These are phyloP conservation scores for Microthyrium microscopicum DNA, from an alignment of 2,329 filamentous ascomycete genomes.

Conservation along the genomic window DNA sequence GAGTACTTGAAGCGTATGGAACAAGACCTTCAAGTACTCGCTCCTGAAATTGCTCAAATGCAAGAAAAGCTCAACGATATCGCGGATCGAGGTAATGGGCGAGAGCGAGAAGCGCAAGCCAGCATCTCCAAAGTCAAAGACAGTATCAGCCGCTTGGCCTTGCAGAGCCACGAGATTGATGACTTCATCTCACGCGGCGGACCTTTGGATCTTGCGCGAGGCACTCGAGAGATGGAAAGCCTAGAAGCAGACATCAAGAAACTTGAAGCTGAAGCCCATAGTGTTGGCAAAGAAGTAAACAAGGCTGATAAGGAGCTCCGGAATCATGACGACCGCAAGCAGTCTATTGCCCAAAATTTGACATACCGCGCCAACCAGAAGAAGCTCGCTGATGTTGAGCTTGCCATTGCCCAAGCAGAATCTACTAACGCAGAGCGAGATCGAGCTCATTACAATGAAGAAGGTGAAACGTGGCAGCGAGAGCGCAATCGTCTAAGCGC, in stretches of 20 bases:
- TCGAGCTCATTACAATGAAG: slow-evolving; percentile 53
- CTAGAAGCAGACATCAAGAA: slow-evolving; percentile 50
- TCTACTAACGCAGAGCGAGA: slow-evolving; percentile 69
- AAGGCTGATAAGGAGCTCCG: slow-evolving; percentile 60
- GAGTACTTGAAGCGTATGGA: slow-evolving; percentile 55
- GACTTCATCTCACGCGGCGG: slow-evolving; percentile 66
- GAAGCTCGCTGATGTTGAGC: slow-evolving; percentile 47
- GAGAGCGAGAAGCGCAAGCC: slow-evolving; percentile 54
- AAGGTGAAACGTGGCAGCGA: slow-evolving; percentile 51
- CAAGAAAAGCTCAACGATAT: slow-evolving; percentile 63
- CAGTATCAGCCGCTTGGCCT: slow-evolving; percentile 60
- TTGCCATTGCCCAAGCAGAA: slow-evolving; percentile 59
- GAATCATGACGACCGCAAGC: slow-evolving; percentile 67
- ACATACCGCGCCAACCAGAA: slow-evolving; percentile 62
- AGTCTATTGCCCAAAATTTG: slow-evolving; percentile 78
- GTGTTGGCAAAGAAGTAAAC: slow-evolving; percentile 55
- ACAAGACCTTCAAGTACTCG: slow-evolving; percentile 54
- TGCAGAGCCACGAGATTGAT: slow-evolving; percentile 61
- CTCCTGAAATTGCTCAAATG: slow-evolving; percentile 59
- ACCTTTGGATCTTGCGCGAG: slow-evolving; percentile 49
- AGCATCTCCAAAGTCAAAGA: slow-evolving; percentile 56
- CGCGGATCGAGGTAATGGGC: slow-evolving; percentile 50
- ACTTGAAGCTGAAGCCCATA: slow-evolving; percentile 50
- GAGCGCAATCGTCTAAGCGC: slow-evolving; percentile 54
- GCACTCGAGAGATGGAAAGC: slow-evolving; percentile 49